These are phyloP conservation scores for Plasmodium billcollinsi DNA, from an alignment of 169 alveolate species.

Conservation along the genomic window DNA sequence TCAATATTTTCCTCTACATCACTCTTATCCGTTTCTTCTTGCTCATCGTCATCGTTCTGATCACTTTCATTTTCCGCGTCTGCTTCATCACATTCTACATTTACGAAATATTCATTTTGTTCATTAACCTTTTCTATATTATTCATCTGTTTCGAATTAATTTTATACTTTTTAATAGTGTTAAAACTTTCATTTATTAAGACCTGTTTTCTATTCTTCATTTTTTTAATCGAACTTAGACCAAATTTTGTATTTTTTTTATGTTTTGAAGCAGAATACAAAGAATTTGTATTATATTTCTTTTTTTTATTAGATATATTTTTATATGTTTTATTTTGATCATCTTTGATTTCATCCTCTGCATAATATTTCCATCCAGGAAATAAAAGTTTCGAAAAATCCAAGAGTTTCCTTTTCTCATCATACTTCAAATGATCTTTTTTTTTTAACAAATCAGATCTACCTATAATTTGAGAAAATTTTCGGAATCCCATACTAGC, in stretches of 20 bases:
- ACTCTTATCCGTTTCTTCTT: constrained; percentile 14
- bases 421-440: constrained; percentile 73
- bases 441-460: constrained; percentile 75
- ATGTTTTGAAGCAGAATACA: constrained; percentile 13
- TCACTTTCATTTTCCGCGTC: constrained; percentile 20
- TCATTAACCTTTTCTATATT: background rate
- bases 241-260: background rate
- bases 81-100: constrained; percentile 35
- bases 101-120: background rate
- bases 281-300: background rate
- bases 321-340: background rate
- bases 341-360: constrained; percentile 62
- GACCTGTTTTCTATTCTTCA: constrained; percentile 37
- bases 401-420: constrained; percentile 66
- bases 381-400: constrained; percentile 64
- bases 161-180: constrained; percentile 19
- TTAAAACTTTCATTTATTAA: constrained; percentile 48
- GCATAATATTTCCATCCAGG: constrained; percentile 80
- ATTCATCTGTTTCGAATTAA: background rate
- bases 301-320: constrained; percentile 17
- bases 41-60: constrained; percentile 14
- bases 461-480: constrained; percentile 75
- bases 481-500: constrained; percentile 83
- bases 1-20: constrained; percentile 22
- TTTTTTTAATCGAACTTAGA: background rate